These are phyloP conservation scores for Climacium dendroides DNA, from an alignment of 225 moss, liverwort and hornwort species.

Conservation along the genomic window DNA sequence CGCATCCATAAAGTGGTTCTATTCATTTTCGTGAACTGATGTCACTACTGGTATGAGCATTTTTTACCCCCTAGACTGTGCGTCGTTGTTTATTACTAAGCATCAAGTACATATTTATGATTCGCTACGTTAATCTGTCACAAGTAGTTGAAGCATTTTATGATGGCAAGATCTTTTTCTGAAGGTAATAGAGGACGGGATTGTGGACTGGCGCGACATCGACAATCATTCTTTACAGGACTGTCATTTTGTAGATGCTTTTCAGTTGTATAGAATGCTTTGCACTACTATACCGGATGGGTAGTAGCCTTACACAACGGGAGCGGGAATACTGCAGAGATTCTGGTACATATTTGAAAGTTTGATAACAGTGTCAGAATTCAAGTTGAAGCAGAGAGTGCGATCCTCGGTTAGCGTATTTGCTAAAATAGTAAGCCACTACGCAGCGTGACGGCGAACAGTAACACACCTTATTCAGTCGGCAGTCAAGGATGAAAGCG, in stretches of 20 bases:
- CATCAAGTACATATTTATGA: neutral
- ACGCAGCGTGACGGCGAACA: neutral
- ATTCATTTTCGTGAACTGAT: neutral
- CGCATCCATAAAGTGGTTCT: neutral
- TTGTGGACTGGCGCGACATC: neutral
- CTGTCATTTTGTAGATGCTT: neutral
- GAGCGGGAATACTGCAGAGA: neutral
- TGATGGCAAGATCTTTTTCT: neutral
- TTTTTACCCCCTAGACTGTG: no score
- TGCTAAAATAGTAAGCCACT: neutral
- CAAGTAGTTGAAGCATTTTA: neutral
- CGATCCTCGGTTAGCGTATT: neutral
- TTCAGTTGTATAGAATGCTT: neutral
- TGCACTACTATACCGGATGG: neutral
- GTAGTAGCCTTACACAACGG: neutral
- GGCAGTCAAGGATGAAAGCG: neutral
- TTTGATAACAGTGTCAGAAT: neutral
- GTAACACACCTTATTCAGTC: neutral
- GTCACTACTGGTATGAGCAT: neutral
- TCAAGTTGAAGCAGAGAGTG: neutral
- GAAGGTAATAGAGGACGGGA: neutral
- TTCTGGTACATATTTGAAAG: neutral
- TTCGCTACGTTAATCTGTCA: neutral
- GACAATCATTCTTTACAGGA: neutral
- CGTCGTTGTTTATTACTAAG: neutral